A percentile compares a stretch with the other conserved stretches of the same genome.
These are phyloP conservation scores for Begonia loranthoides DNA, from an alignment of 306 rosid species.

Conservation along the genomic window DNA sequence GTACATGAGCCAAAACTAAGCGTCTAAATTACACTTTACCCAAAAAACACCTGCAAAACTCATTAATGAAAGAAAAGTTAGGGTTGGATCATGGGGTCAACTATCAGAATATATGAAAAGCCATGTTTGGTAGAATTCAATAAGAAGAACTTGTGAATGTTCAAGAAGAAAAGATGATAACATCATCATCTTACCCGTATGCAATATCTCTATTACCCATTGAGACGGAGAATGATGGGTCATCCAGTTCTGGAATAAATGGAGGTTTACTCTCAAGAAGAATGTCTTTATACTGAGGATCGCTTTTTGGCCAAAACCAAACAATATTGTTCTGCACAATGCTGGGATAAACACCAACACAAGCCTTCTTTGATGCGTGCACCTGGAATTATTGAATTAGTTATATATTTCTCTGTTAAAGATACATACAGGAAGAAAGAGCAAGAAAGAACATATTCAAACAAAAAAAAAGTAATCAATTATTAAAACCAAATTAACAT, in stretches of 20 bases:
- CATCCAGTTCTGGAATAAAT: slow-evolving; percentile 54
- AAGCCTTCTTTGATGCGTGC: slow-evolving; percentile 58
- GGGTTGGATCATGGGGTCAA: no score
- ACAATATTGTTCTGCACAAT: slow-evolving; percentile 58
- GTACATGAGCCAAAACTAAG: no score
- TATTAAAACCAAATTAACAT: no score
- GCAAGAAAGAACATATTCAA: no score
- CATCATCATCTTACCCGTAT: slow-evolving; percentile 41
- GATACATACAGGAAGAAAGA: slow-evolving; percentile 5
- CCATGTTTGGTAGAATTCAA: background rate
- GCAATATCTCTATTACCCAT: slow-evolving; percentile 67
- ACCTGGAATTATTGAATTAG: slow-evolving; percentile 29
- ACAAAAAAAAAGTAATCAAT: no score
- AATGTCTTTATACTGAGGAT: slow-evolving; percentile 71
- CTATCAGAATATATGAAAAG: no score
- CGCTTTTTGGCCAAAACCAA: slow-evolving; percentile 87
- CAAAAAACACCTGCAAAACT: no score
- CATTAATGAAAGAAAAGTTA: no score
- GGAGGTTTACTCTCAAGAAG: slow-evolving; percentile 45
- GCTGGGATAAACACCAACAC: slow-evolving; percentile 70
- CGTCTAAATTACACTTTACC: no score
- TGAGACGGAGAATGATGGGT: slow-evolving; percentile 39
- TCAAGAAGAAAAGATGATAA: background rate
- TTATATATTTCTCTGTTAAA: no score
- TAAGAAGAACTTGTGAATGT: background rate